Percentiles rank a stretch among this genome's conserved stretches.
These are phyloP conservation scores for Benincasa hispida DNA, from an alignment of 306 rosid species.

Conservation along the genomic window DNA sequence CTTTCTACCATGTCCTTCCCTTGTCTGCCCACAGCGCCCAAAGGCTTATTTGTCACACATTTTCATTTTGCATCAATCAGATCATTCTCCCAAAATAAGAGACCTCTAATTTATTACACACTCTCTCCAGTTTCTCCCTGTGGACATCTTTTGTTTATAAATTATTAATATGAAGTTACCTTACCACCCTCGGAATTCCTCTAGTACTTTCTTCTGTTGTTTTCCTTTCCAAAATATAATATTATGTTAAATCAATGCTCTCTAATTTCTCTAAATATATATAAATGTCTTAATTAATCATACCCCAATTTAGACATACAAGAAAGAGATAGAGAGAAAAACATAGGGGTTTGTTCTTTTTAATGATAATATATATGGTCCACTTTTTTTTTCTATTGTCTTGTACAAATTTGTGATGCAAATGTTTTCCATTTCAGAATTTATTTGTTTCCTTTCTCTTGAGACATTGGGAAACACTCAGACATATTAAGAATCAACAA, in stretches of 20 bases:
- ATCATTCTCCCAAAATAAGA: conserved; percentile 35
- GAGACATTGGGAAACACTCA: background rate
- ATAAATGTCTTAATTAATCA: background rate
- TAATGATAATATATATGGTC: background rate
- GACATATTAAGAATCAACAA: background rate
- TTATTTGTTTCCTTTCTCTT: background rate
- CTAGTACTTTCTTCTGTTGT: background rate
- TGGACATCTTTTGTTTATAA: background rate
- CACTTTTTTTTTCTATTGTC: background rate
- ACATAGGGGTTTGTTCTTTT: background rate
- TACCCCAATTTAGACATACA: background rate
- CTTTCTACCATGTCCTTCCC: conserved; percentile 35
- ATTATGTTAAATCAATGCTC: background rate
- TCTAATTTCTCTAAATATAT: background rate
- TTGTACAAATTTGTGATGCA: background rate
- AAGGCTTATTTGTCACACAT: conserved; percentile 13
- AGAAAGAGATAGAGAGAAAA: background rate
- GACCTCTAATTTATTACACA: conserved; percentile 18
- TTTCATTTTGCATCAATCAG: conserved; percentile 48
- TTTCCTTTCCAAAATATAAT: background rate
- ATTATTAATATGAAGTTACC: background rate
- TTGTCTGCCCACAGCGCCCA: conserved; percentile 14
- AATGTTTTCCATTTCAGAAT: background rate
- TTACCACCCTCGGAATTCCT: background rate
- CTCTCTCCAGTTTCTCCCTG: background rate